Conservation (phyloP, 2,329 filamentous ascomycete genomes). For the Xylariaceae sp. region DNA sequence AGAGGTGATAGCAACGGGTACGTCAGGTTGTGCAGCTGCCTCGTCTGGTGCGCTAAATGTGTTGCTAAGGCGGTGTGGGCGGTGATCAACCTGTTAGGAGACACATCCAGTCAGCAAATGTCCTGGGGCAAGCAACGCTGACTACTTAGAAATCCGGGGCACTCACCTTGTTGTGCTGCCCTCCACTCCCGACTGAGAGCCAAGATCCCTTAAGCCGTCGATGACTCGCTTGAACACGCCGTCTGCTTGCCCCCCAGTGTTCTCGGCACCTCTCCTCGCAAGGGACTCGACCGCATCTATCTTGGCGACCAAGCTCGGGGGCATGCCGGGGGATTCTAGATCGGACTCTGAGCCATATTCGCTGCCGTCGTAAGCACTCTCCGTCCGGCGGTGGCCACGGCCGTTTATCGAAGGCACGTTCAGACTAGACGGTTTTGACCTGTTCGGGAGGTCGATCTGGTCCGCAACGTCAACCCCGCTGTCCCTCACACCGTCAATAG, state of each 20-base stretch:
- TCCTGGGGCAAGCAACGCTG: conserved; percentile 2
- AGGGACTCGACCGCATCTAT: conserved; percentile 70
- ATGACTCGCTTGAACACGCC: conserved; percentile 64
- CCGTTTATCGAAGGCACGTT: conserved; percentile 38
- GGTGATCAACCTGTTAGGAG: conserved; percentile 59
- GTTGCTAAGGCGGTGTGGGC: conserved; percentile 69
- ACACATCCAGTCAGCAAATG: conserved; percentile 9
- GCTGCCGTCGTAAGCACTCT: conserved; percentile 64
- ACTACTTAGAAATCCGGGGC: not conserved
- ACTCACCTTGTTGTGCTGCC: conserved; percentile 63
- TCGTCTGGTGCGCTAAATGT: conserved; percentile 69
- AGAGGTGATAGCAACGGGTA: conserved; percentile 67
- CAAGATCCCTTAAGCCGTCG: conserved; percentile 64
- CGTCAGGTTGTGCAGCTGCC: conserved; percentile 66
- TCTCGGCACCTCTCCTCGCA: conserved; percentile 60
- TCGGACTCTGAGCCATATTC: conserved; percentile 71
- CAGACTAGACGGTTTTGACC: conserved; percentile 37
- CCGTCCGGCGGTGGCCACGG: conserved; percentile 45
- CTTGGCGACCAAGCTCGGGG: conserved; percentile 59
- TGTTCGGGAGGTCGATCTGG: conserved; percentile 25
- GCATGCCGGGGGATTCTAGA: conserved; percentile 62
- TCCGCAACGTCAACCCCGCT: conserved; percentile 40
- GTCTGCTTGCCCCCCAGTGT: conserved; percentile 58
- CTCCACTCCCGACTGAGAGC: conserved; percentile 67
- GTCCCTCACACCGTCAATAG: conserved; percentile 32